These are phyloP conservation scores for Beauveria pseudobassiana DNA, from an alignment of 2,329 filamentous ascomycete genomes.

Conservation along the genomic window DNA sequence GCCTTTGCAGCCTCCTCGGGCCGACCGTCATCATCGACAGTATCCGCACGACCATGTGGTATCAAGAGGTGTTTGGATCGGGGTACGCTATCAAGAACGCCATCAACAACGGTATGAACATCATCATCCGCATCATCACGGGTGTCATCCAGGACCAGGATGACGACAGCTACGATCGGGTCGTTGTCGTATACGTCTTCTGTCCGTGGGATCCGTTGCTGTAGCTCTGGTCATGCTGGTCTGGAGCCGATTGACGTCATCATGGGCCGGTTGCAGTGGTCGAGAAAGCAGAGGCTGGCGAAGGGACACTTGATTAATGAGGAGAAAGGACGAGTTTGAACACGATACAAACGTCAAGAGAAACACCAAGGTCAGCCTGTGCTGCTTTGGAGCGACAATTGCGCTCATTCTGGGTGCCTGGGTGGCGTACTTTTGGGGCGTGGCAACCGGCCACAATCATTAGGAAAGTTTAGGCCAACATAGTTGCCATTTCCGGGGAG, in stretches of 20 bases:
- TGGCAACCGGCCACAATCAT: conserved; percentile 43
- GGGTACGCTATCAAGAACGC: conserved; percentile 54
- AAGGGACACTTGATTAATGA: conserved; percentile 36
- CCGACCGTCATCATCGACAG: conserved; percentile 53
- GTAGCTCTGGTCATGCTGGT: conserved; percentile 34
- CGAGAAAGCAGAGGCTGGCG: conserved; percentile 41
- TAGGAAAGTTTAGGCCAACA: not conserved
- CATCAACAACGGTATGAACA: conserved; percentile 57
- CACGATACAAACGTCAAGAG: conserved; percentile 23
- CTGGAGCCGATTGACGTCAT: conserved; percentile 31
- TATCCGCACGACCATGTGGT: conserved; percentile 52
- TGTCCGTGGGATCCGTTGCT: conserved; percentile 41
- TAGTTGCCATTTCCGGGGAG: too few relatives aligned
- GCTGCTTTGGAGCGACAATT: conserved; percentile 35
- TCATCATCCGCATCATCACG: conserved; percentile 49
- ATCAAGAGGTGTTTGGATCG: conserved; percentile 52
- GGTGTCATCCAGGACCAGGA: conserved; percentile 53
- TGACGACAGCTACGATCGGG: conserved; percentile 46
- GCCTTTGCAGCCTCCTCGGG: conserved; percentile 48
- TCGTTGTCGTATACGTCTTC: conserved; percentile 48
- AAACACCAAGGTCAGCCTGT: conserved; percentile 34
- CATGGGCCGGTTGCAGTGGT: conserved; percentile 49
- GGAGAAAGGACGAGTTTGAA: conserved; percentile 33
- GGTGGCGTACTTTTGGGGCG: conserved; percentile 53
- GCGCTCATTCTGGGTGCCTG: conserved; percentile 44